Evolutionary conservation across 106 monocot genomes (phyloP), one percentile per base, ranked within the genome.

Genomic region (Dendrobium catenatum): DNA sequence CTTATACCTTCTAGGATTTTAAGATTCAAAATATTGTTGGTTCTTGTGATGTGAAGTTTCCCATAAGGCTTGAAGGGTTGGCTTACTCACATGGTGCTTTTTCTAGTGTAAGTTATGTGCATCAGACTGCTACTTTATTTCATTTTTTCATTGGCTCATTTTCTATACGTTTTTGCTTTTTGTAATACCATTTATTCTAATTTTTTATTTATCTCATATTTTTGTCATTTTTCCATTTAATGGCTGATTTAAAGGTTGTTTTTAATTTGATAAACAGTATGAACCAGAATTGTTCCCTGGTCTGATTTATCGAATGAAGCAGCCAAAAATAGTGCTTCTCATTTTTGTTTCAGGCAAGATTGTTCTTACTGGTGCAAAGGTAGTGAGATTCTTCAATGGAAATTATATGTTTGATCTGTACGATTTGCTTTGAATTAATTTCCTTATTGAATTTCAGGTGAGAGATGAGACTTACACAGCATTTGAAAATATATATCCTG

Each of bases 21-120:
- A 96, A 92, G 87, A 94, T 96, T 83, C 94, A 96, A 79, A 96
- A 96, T 58, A 96, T 96, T 67, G 94, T 96, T 72, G 92, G 90
- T 17, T 96, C 96, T 51, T 94, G 94, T 81, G 96, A 94, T 85
- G 92, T 96, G 42, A 92, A 92, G 58, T 96, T 94, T 77, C 89
- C 94, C 6, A 90, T 96, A 54, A 89, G 91, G 76, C 91, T 93
- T 8, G 90, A 89, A 33, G 89, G 91, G 29, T 86, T 96, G 73
- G 86, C 91, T 8, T 88, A 88, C 73, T 77, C 95, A 9, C 95
- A 96, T 85, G 89, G 91, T 79, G 89, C 91, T 83, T 96, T 93
- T 73, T 93, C 86, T 29, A 93, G 82, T 83, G 91, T 91, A 88
- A 86, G 84, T 84, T 77, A 3, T 5, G 13, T 48, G 76, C 73